Conservation (phyloP, 805 yeast genomes). For the Wickerhamiella cacticola region DNA sequence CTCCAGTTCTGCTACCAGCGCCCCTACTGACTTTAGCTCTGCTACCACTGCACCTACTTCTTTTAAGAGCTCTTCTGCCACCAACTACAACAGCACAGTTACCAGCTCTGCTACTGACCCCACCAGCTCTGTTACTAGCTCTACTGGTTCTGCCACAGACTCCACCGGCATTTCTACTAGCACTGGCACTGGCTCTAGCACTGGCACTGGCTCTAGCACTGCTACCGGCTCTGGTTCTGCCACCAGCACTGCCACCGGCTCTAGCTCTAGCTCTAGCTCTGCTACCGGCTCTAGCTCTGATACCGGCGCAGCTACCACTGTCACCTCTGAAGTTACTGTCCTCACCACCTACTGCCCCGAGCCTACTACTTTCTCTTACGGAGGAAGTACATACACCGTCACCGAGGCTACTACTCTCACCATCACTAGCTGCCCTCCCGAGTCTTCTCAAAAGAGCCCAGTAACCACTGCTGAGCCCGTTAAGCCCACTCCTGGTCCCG, state of each 20-base stretch:
- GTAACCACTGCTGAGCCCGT: background rate
- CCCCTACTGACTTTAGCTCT: background rate
- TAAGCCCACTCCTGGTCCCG: background rate
- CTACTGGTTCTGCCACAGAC: background rate
- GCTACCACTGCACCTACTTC: constrained; percentile 1
- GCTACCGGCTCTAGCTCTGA: no score
- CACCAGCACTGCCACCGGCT: background rate
- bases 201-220: no score
- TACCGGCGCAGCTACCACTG: no score
- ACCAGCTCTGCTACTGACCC: background rate
- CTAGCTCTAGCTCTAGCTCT: no score
- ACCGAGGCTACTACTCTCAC: constrained; percentile 16
- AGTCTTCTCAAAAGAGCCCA: constrained; percentile 9
- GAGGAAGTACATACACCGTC: constrained; percentile 22
- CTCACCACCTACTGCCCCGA: constrained; percentile 24
- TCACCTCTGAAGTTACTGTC: constrained; percentile 21
- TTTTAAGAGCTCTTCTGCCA: background rate
- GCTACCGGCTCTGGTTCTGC: background rate
- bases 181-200: background rate
- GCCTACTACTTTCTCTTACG: constrained; percentile 23
- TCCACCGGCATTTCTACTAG: background rate
- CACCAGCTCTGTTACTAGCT: background rate
- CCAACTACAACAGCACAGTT: background rate
- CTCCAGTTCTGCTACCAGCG: no score
- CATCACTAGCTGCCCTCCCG: constrained; percentile 17